These are phyloP conservation scores for Trypanosoma melophagium DNA, from an alignment of 208 protist genomes.

Conservation along the genomic window DNA sequence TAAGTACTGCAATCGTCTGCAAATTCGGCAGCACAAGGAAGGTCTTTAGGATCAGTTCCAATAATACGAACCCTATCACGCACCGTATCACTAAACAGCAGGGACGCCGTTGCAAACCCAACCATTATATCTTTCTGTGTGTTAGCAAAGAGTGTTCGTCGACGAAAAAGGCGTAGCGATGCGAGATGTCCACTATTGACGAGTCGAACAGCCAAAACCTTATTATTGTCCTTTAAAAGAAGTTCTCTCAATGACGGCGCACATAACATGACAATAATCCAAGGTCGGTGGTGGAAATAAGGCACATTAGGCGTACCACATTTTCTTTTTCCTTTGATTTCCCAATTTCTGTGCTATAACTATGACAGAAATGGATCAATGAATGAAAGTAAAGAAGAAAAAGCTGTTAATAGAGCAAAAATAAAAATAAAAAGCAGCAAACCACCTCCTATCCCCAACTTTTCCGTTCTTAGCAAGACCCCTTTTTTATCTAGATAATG, in stretches of 20 bases:
- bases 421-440: too few species aligned
- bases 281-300: constrained; percentile 35
- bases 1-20: constrained; percentile 36
- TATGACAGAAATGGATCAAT: too few species aligned
- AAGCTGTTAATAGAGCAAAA: too few species aligned
- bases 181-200: constrained; percentile 45
- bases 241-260: constrained; percentile 49
- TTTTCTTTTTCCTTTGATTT: too few species aligned
- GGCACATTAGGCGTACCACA: too few species aligned
- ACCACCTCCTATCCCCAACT: too few species aligned
- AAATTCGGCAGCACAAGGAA: constrained; percentile 51
- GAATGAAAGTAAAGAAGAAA: too few species aligned
- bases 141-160: constrained; percentile 70
- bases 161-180: constrained; percentile 49
- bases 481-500: too few species aligned
- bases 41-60: constrained; percentile 16
- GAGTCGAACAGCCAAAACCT: constrained; percentile 40
- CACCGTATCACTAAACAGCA: constrained; percentile 48
- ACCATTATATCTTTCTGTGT: constrained; percentile 69
- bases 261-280: constrained; percentile 34
- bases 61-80: constrained; percentile 44
- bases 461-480: too few species aligned
- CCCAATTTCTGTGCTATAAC: too few species aligned
- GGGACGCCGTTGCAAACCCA: constrained; percentile 59
- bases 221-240: constrained; percentile 40